phyloP scores from a whole-genome alignment of 805 yeast genomes.

The Teunomyces stri region DNA sequence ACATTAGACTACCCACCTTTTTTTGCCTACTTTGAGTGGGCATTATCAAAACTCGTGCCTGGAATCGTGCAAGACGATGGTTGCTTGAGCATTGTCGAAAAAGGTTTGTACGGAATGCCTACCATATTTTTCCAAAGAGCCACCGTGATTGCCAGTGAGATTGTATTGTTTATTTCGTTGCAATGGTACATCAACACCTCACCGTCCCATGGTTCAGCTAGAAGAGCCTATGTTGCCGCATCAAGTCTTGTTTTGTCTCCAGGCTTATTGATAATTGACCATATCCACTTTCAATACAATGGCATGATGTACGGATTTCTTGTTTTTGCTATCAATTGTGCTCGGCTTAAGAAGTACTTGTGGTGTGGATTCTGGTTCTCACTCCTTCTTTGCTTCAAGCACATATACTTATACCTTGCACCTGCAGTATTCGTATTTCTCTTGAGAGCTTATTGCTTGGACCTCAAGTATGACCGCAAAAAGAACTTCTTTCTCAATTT shows the following conservation, averaged over 20 bases:
- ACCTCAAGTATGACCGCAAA: conserved; percentile 30
- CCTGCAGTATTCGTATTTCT: conserved; percentile 88
- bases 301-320: conserved; percentile 89
- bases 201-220: conserved; percentile 34
- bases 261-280: conserved; percentile 86
- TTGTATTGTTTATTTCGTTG: conserved; percentile 63
- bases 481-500: conserved; percentile 22
- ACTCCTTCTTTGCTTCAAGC: conserved; percentile 84
- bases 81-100: conserved; percentile 63
- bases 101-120: conserved; percentile 71
- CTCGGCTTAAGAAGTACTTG: conserved; percentile 55
- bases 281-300: conserved; percentile 95
- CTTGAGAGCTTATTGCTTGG: conserved; percentile 68
- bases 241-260: conserved; percentile 84
- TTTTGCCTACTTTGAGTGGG: conserved; percentile 93
- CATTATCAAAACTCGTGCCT: conserved; percentile 71
- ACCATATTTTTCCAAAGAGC: conserved; percentile 78
- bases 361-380: conserved; percentile 70
- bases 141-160: conserved; percentile 78
- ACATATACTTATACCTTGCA: conserved; percentile 87
- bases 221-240: conserved; percentile 69
- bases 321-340: conserved; percentile 69
- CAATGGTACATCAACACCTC: conserved; percentile 66
- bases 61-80: conserved; percentile 64
- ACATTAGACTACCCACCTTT: conserved; percentile 97